phyloP scores from a whole-genome alignment of 2,329 filamentous ascomycete genomes.

The Diatrype stigma region DNA sequence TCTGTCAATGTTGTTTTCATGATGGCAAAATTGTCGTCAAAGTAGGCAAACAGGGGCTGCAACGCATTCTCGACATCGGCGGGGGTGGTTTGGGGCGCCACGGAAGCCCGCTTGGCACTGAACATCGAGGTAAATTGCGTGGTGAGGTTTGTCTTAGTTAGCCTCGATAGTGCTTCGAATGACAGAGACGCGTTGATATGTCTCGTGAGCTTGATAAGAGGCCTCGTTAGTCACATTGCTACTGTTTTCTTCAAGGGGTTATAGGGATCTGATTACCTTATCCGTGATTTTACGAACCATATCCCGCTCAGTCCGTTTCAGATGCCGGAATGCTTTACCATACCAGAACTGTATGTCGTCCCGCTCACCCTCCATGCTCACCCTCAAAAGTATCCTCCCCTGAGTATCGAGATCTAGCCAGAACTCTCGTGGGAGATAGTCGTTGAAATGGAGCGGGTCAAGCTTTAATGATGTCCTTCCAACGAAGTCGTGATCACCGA shows the following conservation, averaged over 20 bases:
- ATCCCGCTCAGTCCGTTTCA: slow-evolving; percentile 93
- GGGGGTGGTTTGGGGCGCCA: slow-evolving; percentile 56
- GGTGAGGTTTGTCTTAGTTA: slow-evolving; percentile 66
- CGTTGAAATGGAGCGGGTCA: slow-evolving; percentile 95
- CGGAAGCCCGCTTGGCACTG: slow-evolving; percentile 46
- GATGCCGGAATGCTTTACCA: slow-evolving; percentile 89
- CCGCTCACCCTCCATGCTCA: slow-evolving; percentile 97
- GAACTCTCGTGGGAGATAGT: slow-evolving; percentile 92
- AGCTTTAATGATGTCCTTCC: slow-evolving; percentile 95
- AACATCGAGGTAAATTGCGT: slow-evolving; percentile 42
- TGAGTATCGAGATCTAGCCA: slow-evolving; percentile 98
- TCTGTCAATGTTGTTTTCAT: slow-evolving; percentile 97
- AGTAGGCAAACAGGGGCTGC: slow-evolving; percentile 84
- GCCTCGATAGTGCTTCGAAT: slow-evolving; percentile 67
- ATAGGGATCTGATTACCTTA: slow-evolving; percentile 60
- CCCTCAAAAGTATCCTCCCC: slow-evolving; percentile 79
- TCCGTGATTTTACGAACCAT: slow-evolving; percentile 98
- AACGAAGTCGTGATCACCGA: slow-evolving; percentile 96
- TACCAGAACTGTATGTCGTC: slow-evolving; percentile 99
- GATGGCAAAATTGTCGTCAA: slow-evolving; percentile 97
- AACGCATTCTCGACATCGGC: slow-evolving; percentile 77
- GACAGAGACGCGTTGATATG: slow-evolving; percentile 92
- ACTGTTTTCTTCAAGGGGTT: background rate
- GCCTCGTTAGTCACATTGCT: slow-evolving; percentile 10
- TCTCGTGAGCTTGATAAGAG: slow-evolving; percentile 65